Conservation (phyloP, 1,139 yeast genomes). For the Taphrina flavorubra region DNA sequence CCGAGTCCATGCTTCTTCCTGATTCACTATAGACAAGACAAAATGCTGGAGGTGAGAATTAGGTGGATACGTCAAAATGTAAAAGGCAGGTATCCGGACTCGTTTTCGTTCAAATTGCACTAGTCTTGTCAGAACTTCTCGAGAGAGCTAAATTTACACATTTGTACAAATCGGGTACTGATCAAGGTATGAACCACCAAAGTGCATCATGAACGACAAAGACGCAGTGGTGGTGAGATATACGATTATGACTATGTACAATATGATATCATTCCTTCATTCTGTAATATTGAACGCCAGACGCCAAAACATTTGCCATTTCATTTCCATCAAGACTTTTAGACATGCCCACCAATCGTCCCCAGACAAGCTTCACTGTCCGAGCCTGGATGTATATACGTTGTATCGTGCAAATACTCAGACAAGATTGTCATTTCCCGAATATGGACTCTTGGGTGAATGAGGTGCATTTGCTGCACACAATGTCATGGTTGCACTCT, state of each 20-base stretch:
- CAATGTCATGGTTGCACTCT: slow-evolving; percentile 11
- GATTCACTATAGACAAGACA: too few relatives aligned
- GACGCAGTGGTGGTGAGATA: background rate
- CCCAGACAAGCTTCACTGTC: too few relatives aligned
- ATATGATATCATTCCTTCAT: background rate
- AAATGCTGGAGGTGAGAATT: background rate
- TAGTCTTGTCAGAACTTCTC: background rate
- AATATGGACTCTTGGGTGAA: background rate
- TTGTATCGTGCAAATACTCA: background rate
- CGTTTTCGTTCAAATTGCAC: background rate
- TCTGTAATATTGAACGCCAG: background rate
- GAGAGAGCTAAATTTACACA: background rate
- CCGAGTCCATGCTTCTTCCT: slow-evolving; percentile 23
- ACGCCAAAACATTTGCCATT: slow-evolving; percentile 1
- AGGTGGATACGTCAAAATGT: too few relatives aligned
- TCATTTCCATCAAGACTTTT: background rate
- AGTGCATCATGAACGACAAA: background rate
- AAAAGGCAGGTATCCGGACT: too few relatives aligned
- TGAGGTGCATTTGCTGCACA: background rate
- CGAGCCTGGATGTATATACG: too few relatives aligned
- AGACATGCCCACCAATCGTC: background rate
- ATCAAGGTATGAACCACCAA: background rate
- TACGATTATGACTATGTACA: background rate
- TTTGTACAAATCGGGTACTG: background rate
- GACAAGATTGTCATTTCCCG: background rate